Evolutionary conservation across 768 basidiomycete genomes (phyloP), one percentile per base, ranked within the genome.

Genomic region (Termitomyces sp.): DNA sequence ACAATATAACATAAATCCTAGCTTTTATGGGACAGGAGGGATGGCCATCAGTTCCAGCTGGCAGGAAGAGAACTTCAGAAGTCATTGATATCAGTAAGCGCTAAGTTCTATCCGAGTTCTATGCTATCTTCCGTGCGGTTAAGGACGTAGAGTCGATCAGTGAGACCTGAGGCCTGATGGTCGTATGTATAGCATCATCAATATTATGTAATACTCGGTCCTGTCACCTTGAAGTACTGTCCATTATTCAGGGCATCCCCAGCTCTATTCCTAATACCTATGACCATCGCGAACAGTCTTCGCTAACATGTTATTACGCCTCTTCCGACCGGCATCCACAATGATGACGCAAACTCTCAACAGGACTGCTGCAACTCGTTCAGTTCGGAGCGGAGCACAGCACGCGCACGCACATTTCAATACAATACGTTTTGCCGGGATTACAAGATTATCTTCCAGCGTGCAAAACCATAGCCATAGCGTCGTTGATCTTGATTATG

Each of bases 401-500:
- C 15, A 24, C 15, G 32, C 21, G 19, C 15, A 24, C 15, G 32
- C 21, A 35, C 47, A 24, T 24, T 17, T 9, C 19, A 48, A 21
- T 3, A 37, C 34, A 7, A 24, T 14, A 7, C 34, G 19, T 37
- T 24, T 26, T n/a, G 3, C 19, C 5, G 19, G 30, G 22, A 10
- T 30, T 21, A 45, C 41, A 54, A 37, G 45, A 30, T 37, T 46
- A 6, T 38, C 45, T 12, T 58, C 52, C 14, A n/a, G 26, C 26
- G 34, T 21, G 11, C 50, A 37, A 32, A 42, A 14, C 32, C 28
- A 34, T 10, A 34, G 24, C 7, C 26, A 40, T 8, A 34, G 3
- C 30, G 40, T 55, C 5, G 56, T 66, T 32, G 55, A 63, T 30
- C 64, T 66, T 12, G 60, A 64, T 34, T 65, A 58, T 50, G 35